A percentile compares a stretch with the other conserved stretches of the same genome.
Conservation (phyloP, 1,284 basidiomycete genomes). For the Xanthoconium separans region DNA sequence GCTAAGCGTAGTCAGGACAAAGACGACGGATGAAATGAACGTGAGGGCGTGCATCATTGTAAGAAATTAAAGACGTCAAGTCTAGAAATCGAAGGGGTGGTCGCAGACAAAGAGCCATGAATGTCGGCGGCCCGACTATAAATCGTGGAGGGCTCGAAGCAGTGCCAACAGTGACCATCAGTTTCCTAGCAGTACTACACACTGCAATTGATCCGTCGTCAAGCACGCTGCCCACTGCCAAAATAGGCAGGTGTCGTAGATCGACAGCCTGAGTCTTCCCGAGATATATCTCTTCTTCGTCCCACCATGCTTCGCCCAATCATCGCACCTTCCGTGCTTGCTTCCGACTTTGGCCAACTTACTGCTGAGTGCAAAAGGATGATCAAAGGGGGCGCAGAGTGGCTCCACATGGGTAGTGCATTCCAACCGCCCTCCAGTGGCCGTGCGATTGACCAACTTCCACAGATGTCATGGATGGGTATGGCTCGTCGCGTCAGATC, state of each 20-base stretch:
- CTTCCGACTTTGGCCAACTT: slow-evolving; percentile 93
- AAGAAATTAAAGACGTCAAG: neutral
- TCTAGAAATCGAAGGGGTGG: neutral
- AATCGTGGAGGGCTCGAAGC: neutral
- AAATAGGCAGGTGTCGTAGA: slow-evolving; percentile 30
- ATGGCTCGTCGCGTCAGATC: slow-evolving; percentile 16
- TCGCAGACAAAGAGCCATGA: slow-evolving; percentile 1
- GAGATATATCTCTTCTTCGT: slow-evolving; percentile 4
- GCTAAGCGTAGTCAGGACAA: slow-evolving; percentile 3
- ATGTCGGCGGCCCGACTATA: neutral
- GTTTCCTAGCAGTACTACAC: no score
- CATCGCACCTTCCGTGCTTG: slow-evolving; percentile 88
- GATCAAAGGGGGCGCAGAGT: slow-evolving; percentile 90
- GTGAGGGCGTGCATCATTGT: slow-evolving; percentile 7
- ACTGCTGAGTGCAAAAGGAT: slow-evolving; percentile 90
- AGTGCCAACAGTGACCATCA: neutral
- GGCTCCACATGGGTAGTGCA: slow-evolving; percentile 91
- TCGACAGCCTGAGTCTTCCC: slow-evolving; percentile 4
- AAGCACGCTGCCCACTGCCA: neutral
- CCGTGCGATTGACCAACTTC: slow-evolving; percentile 4
- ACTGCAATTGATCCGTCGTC: neutral
- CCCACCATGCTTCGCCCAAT: slow-evolving; percentile 76
- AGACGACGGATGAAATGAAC: neutral
- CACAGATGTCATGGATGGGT: slow-evolving; percentile 96
- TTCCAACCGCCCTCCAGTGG: slow-evolving; percentile 9